Percentiles rank a stretch among this genome's conserved stretches.
Evolutionary conservation across 148 eudicot species (phyloP).

Genomic region (Camellia lanceoleosa): DNA sequence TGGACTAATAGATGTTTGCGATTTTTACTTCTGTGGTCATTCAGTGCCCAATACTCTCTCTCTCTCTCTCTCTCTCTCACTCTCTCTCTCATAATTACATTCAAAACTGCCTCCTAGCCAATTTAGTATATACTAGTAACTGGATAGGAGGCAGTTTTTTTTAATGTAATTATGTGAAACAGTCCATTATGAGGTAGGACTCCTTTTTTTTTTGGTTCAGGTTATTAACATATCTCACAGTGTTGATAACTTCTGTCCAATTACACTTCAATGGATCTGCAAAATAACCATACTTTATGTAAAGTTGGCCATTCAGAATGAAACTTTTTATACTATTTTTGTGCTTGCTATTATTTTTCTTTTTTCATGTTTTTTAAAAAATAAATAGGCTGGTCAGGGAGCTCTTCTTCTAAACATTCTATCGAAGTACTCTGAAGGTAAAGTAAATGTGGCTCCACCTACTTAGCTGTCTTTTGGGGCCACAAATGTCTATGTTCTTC

Average conservation of each 20-base stretch:
- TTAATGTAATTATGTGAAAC: too few species aligned
- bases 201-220: not conserved
- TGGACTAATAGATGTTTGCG: too few species aligned
- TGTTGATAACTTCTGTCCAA: not conserved
- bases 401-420: conserved; percentile 82
- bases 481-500: not conserved
- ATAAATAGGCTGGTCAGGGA: conserved; percentile 75
- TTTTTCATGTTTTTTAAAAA: not conserved
- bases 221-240: not conserved
- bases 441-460: not conserved
- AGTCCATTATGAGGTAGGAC: not conserved
- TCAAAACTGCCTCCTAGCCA: too few species aligned
- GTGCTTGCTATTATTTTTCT: not conserved
- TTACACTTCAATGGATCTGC: not conserved
- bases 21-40: too few species aligned
- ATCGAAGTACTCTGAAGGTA: conserved; percentile 91
- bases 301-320: too few species aligned
- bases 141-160: too few species aligned
- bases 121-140: too few species aligned
- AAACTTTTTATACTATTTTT: not conserved
- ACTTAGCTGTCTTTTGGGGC: not conserved
- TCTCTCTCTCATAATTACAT: too few species aligned
- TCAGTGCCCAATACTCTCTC: too few species aligned
- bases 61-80: too few species aligned
- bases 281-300: not conserved